Evolutionary conservation across 257 asterid species (phyloP).

Genomic region (Rubia yunnanensis): DNA sequence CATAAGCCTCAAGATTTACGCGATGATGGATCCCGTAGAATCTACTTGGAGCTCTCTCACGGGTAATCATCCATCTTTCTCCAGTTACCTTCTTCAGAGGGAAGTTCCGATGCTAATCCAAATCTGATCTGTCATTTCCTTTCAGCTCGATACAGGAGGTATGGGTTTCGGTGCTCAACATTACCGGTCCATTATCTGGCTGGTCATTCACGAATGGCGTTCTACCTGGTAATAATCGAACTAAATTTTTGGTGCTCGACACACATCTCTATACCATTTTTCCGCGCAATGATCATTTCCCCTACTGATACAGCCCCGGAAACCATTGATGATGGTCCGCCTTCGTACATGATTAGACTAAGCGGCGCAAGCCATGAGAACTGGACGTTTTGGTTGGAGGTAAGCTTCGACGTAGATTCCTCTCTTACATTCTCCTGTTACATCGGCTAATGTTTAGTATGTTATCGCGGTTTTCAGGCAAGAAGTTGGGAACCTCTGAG

Average conservation of each 20-base stretch:
- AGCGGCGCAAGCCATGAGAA: slow-evolving; percentile 70
- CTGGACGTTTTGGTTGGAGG: slow-evolving; percentile 99
- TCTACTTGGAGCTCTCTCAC: slow-evolving; percentile 61
- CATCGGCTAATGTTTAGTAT: not conserved
- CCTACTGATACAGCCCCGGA: slow-evolving; percentile 58
- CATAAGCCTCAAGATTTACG: slow-evolving; percentile 25
- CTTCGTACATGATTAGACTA: slow-evolving; percentile 69
- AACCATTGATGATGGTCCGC: slow-evolving; percentile 51
- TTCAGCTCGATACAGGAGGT: slow-evolving; percentile 78
- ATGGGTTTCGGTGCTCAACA: slow-evolving; percentile 87
- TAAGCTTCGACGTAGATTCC: slow-evolving; percentile 15
- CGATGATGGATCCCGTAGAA: slow-evolving; percentile 52
- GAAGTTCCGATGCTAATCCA: not conserved
- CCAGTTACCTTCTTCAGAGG: not conserved
- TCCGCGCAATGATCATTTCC: too few species aligned
- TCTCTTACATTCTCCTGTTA: not conserved
- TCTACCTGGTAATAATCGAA: slow-evolving; percentile 59
- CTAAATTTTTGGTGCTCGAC: too few species aligned
- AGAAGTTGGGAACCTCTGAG: slow-evolving; percentile 48
- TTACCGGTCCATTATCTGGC: slow-evolving; percentile 86
- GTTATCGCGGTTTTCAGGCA: slow-evolving; percentile 41
- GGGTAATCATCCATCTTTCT: slow-evolving; percentile 34
- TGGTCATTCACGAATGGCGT: slow-evolving; percentile 78
- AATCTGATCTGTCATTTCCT: slow-evolving; percentile 12
- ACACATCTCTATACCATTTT: too few species aligned